Evolutionary conservation across 148 eudicot species (phyloP), one percentile per base, ranked within the genome.

Genomic region (Bassia scoparia): DNA sequence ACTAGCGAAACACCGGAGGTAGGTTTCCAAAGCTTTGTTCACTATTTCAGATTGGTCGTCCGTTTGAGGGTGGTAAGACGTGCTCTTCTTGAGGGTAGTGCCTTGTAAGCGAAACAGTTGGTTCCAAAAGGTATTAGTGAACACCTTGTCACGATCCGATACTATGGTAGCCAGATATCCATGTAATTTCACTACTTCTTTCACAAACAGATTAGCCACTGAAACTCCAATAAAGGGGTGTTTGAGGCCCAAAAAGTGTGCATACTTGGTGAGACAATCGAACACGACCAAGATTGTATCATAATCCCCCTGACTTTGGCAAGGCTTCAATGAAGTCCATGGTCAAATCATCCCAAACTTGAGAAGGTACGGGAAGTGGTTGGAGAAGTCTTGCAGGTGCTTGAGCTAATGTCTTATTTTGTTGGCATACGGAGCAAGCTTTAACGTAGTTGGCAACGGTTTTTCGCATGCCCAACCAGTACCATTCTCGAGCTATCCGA

Each of bases 61-160:
- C 7, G 68, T 37, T 65, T 64, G 68, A 11, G 49, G 68, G 16
- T 64, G 68, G 7, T 64, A 41, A 11, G 68, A 30, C 17, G 49
- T 35, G 2, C 44, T 33, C 3, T 7, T 5, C 1, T 20, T 1
- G 10, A 37, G 48, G 5, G 16, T 17, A 0, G 38, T 37, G 4
- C 68, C 48, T 12, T 38, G 49, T 3, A 65, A 21, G 2, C 27
- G 38, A 7, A 65, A 37, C 1, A 65, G 50, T 23, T 65, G 20
- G 10, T 21, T 18, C 68, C 68, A 65, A 23, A 65, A 65, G 3
- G 2, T 2, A 13, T 50, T 37, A 2, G 41, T 18, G 17, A 69
- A 69, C 0, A 52, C 16, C 16, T 53, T 69, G 44, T 50, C 58
- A 4, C 60, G 24, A 8, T 30, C 37, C 5, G 61, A 20, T 23